Evolutionary conservation across 2,329 filamentous ascomycete genomes (phyloP).

Genomic region (Fusarium nelsonii): DNA sequence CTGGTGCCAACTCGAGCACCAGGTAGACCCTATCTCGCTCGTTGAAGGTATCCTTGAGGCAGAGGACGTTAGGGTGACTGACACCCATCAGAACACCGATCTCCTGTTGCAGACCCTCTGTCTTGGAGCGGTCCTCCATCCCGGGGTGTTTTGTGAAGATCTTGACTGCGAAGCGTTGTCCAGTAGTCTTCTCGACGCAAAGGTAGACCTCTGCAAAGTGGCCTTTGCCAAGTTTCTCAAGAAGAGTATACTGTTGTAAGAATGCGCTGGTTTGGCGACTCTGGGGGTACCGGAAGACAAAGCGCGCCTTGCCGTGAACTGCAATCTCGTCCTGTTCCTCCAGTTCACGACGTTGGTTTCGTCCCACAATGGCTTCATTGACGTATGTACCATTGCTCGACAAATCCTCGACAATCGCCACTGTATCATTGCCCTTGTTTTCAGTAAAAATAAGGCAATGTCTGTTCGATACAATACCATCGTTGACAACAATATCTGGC

Average conservation of each 20-base stretch:
- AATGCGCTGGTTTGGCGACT: constrained; percentile 81
- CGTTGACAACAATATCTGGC: constrained; percentile 77
- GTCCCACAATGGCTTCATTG: constrained; percentile 89
- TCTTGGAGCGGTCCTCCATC: constrained; percentile 85
- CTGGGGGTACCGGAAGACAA: constrained; percentile 91
- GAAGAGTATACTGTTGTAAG: constrained; percentile 84
- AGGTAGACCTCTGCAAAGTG: constrained; percentile 96
- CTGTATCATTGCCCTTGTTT: constrained; percentile 68
- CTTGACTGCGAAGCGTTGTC: constrained; percentile 90
- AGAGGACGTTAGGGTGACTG: constrained; percentile 91
- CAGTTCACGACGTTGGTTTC: constrained; percentile 90
- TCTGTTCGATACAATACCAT: constrained; percentile 87
- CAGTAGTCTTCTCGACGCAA: constrained; percentile 86
- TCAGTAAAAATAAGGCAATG: constrained; percentile 78
- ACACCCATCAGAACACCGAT: constrained; percentile 98
- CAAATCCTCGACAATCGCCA: constrained; percentile 88
- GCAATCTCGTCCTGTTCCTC: constrained; percentile 92
- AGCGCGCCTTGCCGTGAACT: constrained; percentile 85
- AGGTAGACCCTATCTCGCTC: constrained; percentile 92
- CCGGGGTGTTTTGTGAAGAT: constrained; percentile 88
- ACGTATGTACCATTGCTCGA: constrained; percentile 98
- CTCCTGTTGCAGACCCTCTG: constrained; percentile 91
- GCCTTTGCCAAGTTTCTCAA: constrained; percentile 90
- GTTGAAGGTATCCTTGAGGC: constrained; percentile 94
- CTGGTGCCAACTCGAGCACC: constrained; percentile 88